phyloP scores from a whole-genome alignment of 1,284 basidiomycete species.

The Mycena citricolor region DNA sequence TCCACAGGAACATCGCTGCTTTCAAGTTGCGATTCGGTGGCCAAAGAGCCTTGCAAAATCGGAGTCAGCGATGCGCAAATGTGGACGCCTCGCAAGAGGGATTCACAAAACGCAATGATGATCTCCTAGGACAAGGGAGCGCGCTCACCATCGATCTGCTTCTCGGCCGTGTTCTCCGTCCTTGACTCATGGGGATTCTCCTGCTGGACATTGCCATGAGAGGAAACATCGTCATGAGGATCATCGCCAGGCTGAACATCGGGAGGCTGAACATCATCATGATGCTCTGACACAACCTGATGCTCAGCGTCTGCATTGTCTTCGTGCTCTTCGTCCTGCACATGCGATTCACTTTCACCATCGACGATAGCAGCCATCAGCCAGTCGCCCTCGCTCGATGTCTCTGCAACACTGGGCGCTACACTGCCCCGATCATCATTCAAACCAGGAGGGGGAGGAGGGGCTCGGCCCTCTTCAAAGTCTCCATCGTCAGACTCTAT shows the following conservation, averaged over 20 bases:
- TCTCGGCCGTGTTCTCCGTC: constrained; percentile 19
- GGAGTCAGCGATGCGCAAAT: constrained; percentile 56
- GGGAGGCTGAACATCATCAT: background rate
- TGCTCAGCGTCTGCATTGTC: constrained; percentile 32
- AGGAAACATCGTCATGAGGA: constrained; percentile 40
- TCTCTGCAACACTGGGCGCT: constrained; percentile 67
- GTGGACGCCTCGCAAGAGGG: constrained; percentile 37
- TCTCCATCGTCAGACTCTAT: constrained; percentile 80
- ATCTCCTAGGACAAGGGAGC: constrained; percentile 34
- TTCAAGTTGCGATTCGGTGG: no score
- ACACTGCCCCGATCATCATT: constrained; percentile 61
- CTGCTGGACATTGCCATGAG: no score
- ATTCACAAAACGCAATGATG: constrained; percentile 37
- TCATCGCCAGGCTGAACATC: no score
- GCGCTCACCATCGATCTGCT: constrained; percentile 42
- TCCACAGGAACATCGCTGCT: constrained; percentile 15
- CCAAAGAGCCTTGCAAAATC: constrained; percentile 52
- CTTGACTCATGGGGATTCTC: no score
- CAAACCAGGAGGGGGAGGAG: constrained; percentile 59
- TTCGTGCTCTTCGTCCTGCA: constrained; percentile 26
- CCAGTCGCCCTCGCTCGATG: constrained; percentile 76
- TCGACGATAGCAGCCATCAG: constrained; percentile 80
- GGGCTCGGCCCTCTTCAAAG: constrained; percentile 63
- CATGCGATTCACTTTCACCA: constrained; percentile 36
- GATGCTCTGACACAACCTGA: constrained; percentile 21